Percentiles rank a stretch among this genome's conserved stretches.
Evolutionary conservation across 345 rosid genomes (phyloP).

Genomic region (Lumnitzera littorea): DNA sequence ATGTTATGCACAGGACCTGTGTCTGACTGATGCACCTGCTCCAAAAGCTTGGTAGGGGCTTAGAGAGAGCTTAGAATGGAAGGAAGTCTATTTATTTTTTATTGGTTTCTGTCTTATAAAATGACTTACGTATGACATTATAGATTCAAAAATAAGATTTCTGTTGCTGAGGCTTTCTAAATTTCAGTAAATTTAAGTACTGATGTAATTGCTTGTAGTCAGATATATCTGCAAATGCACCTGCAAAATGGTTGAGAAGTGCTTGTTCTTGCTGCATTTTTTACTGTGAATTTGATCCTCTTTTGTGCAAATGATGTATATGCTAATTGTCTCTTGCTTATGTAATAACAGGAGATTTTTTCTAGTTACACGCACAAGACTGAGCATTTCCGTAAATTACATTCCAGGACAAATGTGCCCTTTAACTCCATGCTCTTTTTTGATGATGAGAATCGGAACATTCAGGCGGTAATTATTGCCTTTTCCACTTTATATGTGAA

Average conservation of each 20-base stretch:
- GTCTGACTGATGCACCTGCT: too few relatives aligned
- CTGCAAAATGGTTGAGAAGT: too few relatives aligned
- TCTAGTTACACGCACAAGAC: slow-evolving; percentile 75
- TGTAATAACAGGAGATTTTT: slow-evolving; percentile 52
- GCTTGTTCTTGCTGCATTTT: too few relatives aligned
- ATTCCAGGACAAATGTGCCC: slow-evolving; percentile 58
- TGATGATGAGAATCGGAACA: slow-evolving; percentile 74
- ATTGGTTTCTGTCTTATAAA: too few relatives aligned
- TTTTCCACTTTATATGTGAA: not conserved
- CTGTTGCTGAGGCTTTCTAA: not conserved
- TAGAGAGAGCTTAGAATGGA: too few relatives aligned
- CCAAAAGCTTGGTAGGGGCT: too few relatives aligned
- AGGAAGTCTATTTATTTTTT: too few relatives aligned
- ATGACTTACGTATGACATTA: not conserved
- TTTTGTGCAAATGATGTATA: too few relatives aligned
- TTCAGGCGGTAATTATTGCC: slow-evolving; percentile 39
- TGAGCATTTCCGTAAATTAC: slow-evolving; percentile 77
- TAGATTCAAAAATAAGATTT: not conserved
- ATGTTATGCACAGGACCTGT: too few relatives aligned
- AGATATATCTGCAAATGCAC: not conserved
- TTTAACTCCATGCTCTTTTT: slow-evolving; percentile 68
- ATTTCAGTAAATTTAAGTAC: not conserved
- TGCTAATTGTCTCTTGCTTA: slow-evolving; percentile 2
- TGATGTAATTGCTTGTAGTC: not conserved
- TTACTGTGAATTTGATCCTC: too few relatives aligned